Evolutionary conservation across 441 rosid genomes (phyloP).

Genomic region (Omphalea diandra): DNA sequence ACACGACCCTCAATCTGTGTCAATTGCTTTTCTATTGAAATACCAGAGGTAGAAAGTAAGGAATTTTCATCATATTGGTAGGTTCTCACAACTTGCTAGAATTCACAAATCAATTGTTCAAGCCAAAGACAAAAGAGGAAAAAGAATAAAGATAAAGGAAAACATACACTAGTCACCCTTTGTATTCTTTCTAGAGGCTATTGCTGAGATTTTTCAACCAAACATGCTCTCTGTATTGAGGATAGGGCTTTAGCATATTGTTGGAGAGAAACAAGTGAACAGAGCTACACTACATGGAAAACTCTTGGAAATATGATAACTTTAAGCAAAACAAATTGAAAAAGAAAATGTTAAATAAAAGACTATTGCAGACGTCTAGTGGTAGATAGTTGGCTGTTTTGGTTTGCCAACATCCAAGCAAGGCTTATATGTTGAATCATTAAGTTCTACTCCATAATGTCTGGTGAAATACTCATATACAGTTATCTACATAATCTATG

Average conservation of each 20-base stretch:
- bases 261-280: conserved; percentile 82
- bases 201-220: conserved; percentile 88
- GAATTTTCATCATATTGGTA: conserved; percentile 54
- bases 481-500: conserved; percentile 52
- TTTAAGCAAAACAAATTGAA: background rate
- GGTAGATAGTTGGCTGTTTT: conserved; percentile 77
- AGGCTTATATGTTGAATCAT: conserved; percentile 61
- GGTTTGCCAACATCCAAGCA: conserved; percentile 96
- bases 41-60: conserved; percentile 65
- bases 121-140: conserved; percentile 21
- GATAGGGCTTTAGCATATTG: conserved; percentile 80
- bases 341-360: background rate
- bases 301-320: conserved; percentile 8
- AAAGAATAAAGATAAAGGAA: conserved; percentile 13
- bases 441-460: conserved; percentile 53
- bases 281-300: conserved; percentile 52
- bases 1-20: conserved; percentile 75
- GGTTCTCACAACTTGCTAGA: conserved; percentile 60
- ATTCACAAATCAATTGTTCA: conserved; percentile 13
- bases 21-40: conserved; percentile 60
- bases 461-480: conserved; percentile 75
- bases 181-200: conserved; percentile 76
- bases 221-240: conserved; percentile 55
- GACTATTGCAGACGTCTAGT: conserved; percentile 56
- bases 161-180: conserved; percentile 61